These are phyloP conservation scores for Ophiostoma sp. DNA, from an alignment of 2,329 filamentous ascomycete species.

Conservation along the genomic window DNA sequence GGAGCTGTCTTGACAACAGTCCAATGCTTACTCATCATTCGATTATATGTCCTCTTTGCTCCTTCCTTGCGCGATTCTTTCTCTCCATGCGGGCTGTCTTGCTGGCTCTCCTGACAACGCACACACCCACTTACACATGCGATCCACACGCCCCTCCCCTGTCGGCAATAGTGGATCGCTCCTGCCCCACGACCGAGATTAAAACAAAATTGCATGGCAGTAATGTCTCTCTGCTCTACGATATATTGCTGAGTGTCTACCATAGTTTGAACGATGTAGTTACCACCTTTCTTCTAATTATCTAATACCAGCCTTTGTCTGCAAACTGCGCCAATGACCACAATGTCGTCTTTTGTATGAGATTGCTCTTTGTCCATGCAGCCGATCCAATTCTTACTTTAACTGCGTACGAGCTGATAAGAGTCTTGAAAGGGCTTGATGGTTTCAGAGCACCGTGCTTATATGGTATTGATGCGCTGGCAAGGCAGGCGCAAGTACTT, in stretches of 20 bases:
- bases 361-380: background rate
- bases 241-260: background rate
- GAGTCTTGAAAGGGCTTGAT: too few species aligned
- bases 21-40: background rate
- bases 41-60: background rate
- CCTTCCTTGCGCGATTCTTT: background rate
- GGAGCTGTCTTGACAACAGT: background rate
- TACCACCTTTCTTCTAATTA: too few species aligned
- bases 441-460: too few species aligned
- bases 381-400: background rate
- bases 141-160: slow-evolving; percentile 11
- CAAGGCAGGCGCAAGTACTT: background rate
- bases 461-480: background rate
- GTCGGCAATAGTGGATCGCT: slow-evolving; percentile 21
- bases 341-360: background rate
- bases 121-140: slow-evolving; percentile 11
- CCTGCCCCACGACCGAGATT: slow-evolving; percentile 27
- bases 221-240: background rate
- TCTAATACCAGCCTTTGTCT: background rate
- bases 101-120: slow-evolving; percentile 7
- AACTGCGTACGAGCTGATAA: too few species aligned
- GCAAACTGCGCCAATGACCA: slow-evolving; percentile 1
- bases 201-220: slow-evolving; percentile 27
- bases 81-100: background rate
- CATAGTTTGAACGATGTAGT: too few species aligned